These are phyloP conservation scores for Neurospora tetraspora DNA, from an alignment of 495 filamentous ascomycete genomes.

Conservation along the genomic window DNA sequence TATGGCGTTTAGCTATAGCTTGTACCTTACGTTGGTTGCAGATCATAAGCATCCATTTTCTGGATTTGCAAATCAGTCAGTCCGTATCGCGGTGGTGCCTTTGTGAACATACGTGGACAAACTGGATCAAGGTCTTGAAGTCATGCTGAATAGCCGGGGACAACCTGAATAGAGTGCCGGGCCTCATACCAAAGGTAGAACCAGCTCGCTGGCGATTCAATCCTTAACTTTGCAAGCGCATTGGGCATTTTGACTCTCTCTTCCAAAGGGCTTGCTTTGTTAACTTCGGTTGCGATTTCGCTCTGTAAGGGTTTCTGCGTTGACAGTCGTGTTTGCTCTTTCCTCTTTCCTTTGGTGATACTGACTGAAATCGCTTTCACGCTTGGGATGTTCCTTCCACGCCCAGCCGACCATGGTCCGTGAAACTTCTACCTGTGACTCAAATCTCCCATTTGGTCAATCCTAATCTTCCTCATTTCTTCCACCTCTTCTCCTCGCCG, in stretches of 20 bases:
- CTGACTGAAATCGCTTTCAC: not conserved
- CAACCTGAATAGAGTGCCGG: not conserved
- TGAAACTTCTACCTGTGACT: not conserved
- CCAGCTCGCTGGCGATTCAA: not conserved
- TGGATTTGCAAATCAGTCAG: not conserved
- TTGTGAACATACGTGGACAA: not conserved
- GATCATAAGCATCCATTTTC: not conserved
- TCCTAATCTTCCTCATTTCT: not conserved
- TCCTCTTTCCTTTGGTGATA: not conserved
- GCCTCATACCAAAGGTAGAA: not conserved
- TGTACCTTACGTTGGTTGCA: not conserved
- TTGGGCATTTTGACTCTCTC: not conserved
- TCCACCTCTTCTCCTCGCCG: not conserved
- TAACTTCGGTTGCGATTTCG: not conserved
- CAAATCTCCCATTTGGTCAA: not conserved
- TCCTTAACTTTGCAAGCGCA: not conserved
- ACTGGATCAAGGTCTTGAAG: not conserved
- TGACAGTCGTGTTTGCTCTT: not conserved
- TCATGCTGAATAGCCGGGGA: not conserved
- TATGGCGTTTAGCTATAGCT: not conserved
- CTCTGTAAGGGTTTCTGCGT: not conserved
- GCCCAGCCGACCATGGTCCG: not conserved
- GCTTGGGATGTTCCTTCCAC: not conserved
- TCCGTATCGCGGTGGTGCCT: not conserved
- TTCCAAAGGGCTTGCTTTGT: not conserved